Evolutionary conservation across 2,329 filamentous ascomycete species (phyloP), one percentile per base, ranked within the genome.

Genomic region (Monilinia polystroma): DNA sequence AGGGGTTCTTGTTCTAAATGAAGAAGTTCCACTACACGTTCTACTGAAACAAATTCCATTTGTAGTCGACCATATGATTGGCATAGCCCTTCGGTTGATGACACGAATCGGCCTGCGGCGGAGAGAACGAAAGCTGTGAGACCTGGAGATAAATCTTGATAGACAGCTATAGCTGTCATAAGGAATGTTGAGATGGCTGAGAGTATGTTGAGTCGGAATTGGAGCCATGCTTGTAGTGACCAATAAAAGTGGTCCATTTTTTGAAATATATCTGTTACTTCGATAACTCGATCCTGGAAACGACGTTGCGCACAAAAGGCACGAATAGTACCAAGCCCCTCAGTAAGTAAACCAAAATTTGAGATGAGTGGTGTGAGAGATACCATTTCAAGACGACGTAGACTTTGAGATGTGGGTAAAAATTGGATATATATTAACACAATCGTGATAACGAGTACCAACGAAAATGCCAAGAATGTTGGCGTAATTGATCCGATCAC

Each of bases 181-280:
- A 87, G 79, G 67, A 94, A 90, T 0, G 90, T 92, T 10, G 91
- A 91, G 4, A 85, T 76, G 0, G 90, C 90, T 0, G 92, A 92
- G 7, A 93, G 79, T 11, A 81, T 78, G 72, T 92, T 89, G 66
- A 95, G 94, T 16, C 93, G 87, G 73, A 90, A 92, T 76, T 88
- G 88, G 2, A 97, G 82, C 93, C 93, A 97, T 10, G 87, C 87
- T 71, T 96, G 92, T 54, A 96, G 82, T 67, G 88, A 91, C 90
- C 93, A 97, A 79, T 96, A 97, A 79, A 97, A 96, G 76, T 97
- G 93, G 73, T 97, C 93, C 84, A 96, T 95, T 75, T 92, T 92
- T 76, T 97, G 93, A 75, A 97, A 97, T 23, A 88, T 87, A 74
- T 97, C 93, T 0, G 93, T 92, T 0, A 93, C 92, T 2, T 84